Conservation (phyloP, 176 grass and related monocot species). For the Luzula sylvatica region DNA sequence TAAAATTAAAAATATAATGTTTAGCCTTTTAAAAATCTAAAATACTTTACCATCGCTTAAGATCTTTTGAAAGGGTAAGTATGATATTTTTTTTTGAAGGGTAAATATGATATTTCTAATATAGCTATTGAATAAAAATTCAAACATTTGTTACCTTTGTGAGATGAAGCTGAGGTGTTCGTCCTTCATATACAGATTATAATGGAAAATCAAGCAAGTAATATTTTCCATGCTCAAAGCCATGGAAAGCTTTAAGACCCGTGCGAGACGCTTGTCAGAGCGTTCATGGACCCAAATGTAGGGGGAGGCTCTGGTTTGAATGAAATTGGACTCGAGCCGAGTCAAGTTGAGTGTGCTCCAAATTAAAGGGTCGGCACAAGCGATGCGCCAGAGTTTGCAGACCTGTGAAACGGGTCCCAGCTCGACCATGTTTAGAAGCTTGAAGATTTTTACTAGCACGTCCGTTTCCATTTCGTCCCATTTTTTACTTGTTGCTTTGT, state of each 20-base stretch:
- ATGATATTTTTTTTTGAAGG: no score
- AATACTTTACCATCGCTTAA: no score
- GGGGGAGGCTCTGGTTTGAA: slow-evolving; percentile 75
- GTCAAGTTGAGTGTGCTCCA: slow-evolving; percentile 86
- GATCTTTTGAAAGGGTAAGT: no score
- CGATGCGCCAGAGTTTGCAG: slow-evolving; percentile 60
- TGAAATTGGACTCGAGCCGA: slow-evolving; percentile 74
- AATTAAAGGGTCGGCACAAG: slow-evolving; percentile 89
- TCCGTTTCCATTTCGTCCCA: slow-evolving; percentile 99
- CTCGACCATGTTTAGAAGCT: slow-evolving; percentile 84
- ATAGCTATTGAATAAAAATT: background rate
- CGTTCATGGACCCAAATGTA: slow-evolving; percentile 87
- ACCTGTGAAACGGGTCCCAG: slow-evolving; percentile 75
- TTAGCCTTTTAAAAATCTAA: no score
- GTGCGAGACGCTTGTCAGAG: slow-evolving; percentile 69
- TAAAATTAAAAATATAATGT: no score
- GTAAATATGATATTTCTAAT: no score
- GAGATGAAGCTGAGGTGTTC: slow-evolving; percentile 82
- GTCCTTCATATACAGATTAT: slow-evolving; percentile 96
- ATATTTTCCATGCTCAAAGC: slow-evolving; percentile 58
- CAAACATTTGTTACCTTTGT: slow-evolving; percentile 52
- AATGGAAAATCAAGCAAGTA: slow-evolving; percentile 86
- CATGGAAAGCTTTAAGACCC: slow-evolving; percentile 70
- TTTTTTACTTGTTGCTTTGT: slow-evolving; percentile 61
- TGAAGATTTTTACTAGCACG: slow-evolving; percentile 96